Percentiles rank a stretch among this genome's conserved stretches.
Conservation (phyloP, 1,139 yeast species). For the Hanseniaspora uvarum region DNA sequence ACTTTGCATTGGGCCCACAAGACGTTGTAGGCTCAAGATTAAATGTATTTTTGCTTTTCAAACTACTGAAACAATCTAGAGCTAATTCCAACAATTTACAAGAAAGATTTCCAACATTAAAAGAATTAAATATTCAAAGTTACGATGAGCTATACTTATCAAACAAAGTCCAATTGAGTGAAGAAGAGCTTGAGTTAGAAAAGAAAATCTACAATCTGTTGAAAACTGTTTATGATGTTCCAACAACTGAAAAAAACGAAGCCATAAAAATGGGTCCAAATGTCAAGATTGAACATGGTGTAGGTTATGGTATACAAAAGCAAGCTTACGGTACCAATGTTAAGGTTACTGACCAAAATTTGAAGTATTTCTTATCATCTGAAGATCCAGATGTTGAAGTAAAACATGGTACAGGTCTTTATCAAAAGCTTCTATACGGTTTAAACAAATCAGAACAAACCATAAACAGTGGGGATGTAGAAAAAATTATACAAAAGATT, state of each 20-base stretch:
- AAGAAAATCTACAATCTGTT: constrained; percentile 7
- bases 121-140: constrained; percentile 1
- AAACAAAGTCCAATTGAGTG: neutral
- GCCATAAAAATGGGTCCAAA: constrained; percentile 14
- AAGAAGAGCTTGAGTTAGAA: constrained; percentile 6
- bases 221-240: constrained; percentile 9
- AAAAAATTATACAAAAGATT: constrained; percentile 4
- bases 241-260: constrained; percentile 1
- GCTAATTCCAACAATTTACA: neutral
- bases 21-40: constrained; percentile 5
- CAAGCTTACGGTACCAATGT: constrained; percentile 8
- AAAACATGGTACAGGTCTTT: constrained; percentile 1
- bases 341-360: constrained; percentile 1
- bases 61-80: constrained; percentile 11
- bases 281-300: constrained; percentile 10
- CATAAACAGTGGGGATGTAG: neutral
- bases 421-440: constrained; percentile 9
- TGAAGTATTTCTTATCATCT: neutral
- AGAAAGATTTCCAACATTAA: constrained; percentile 14
- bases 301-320: constrained; percentile 17
- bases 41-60: constrained; percentile 13
- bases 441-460: constrained; percentile 3
- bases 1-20: constrained; percentile 6
- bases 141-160: constrained; percentile 9
- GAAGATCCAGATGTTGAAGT: constrained; percentile 1